Conservation (phyloP, 768 basidiomycete genomes). For the Termitomyces heimii region DNA sequence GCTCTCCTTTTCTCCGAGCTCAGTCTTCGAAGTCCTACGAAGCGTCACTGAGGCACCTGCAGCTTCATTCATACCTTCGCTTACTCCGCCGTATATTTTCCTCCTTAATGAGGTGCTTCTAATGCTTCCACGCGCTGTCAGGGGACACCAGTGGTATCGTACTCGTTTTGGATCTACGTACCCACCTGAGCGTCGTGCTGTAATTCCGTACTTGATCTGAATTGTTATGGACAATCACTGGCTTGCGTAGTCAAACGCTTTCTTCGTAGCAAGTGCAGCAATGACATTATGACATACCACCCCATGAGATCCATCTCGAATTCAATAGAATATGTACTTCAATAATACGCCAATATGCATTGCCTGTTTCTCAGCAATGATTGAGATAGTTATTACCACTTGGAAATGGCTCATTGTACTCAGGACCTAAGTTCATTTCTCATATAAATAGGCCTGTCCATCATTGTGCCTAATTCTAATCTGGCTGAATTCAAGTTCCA, state of each 20-base stretch:
- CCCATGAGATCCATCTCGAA: too few species aligned
- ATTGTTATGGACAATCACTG: neutral
- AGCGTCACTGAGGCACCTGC: slow-evolving; percentile 14
- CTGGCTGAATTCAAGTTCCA: too few species aligned
- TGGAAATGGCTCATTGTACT: too few species aligned
- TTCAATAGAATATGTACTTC: too few species aligned
- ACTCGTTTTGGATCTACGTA: slow-evolving; percentile 68
- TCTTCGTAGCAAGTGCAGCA: neutral
- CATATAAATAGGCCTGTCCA: too few species aligned
- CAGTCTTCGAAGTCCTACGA: slow-evolving; percentile 12
- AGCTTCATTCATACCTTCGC: slow-evolving; percentile 31
- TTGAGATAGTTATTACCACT: too few species aligned
- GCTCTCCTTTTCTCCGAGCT: slow-evolving; percentile 12
- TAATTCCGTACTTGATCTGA: slow-evolving; percentile 63
- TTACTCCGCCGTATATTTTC: slow-evolving; percentile 80
- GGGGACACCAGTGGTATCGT: slow-evolving; percentile 85
- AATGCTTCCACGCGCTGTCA: slow-evolving; percentile 80
- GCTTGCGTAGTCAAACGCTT: neutral
- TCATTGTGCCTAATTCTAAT: too few species aligned
- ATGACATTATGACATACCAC: too few species aligned
- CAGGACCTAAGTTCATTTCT: too few species aligned
- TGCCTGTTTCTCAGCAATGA: too few species aligned
- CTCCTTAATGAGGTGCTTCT: slow-evolving; percentile 60
- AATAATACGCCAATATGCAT: too few species aligned
- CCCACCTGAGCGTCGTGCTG: slow-evolving; percentile 67